Evolutionary conservation across 805 yeast genomes (phyloP).

Genomic region (Kluyveromyces dobzhanskii): DNA sequence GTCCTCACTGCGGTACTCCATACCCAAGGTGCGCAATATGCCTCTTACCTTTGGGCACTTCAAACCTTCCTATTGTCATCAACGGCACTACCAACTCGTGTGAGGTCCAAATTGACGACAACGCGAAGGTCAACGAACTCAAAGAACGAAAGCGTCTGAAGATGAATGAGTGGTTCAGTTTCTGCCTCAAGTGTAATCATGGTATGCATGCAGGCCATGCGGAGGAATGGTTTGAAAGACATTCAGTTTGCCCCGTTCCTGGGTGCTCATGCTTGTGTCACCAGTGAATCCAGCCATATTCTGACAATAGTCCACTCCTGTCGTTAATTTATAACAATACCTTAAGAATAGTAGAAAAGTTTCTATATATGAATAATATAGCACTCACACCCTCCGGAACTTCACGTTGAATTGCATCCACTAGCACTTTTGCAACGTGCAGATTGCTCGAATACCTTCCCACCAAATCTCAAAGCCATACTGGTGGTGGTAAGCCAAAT

Average conservation of each 20-base stretch:
- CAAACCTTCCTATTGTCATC: constrained; percentile 27
- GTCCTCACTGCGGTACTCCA: constrained; percentile 84
- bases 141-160: constrained; percentile 16
- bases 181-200: constrained; percentile 85
- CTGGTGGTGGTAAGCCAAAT: too few relatives aligned
- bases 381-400: too few relatives aligned
- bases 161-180: constrained; percentile 81
- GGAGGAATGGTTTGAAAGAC: constrained; percentile 88
- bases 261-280: constrained; percentile 83
- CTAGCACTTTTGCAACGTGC: too few relatives aligned
- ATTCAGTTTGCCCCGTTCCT: constrained; percentile 87
- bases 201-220: constrained; percentile 96
- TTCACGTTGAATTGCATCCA: too few relatives aligned
- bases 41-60: constrained; percentile 62
- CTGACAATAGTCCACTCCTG: background rate
- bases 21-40: constrained; percentile 90
- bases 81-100: constrained; percentile 16
- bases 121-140: constrained; percentile 3
- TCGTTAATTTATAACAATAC: too few relatives aligned
- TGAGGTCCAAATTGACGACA: constrained; percentile 3
- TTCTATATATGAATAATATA: too few relatives aligned
- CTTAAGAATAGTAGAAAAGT: too few relatives aligned
- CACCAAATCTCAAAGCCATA: too few relatives aligned
- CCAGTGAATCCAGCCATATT: constrained; percentile 35
- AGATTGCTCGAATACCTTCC: too few relatives aligned